Evolutionary conservation across 495 filamentous ascomycete genomes (phyloP), one percentile per base, ranked within the genome.

Genomic region (Penicillium argentinense): DNA sequence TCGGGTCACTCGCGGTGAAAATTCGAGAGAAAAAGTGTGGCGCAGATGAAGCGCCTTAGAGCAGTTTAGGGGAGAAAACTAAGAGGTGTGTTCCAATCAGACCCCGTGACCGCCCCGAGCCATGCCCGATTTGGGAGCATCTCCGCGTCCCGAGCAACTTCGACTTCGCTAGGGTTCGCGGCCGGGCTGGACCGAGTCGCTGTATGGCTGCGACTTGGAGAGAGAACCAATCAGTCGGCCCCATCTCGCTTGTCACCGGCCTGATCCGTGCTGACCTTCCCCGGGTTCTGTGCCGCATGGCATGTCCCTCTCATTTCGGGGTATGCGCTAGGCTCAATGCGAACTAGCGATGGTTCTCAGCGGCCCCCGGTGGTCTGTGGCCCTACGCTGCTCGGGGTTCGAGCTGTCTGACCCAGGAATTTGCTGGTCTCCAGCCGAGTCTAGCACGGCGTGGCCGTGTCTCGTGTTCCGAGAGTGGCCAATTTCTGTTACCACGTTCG

Each of bases 231-330:
- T 51, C 30, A 42, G 25, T 11, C 26, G 13, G 14, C 30, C 17
- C 13, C 18, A 28, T 38, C 17, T 27, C 17, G 9, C 11, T 21
- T 17, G 19, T 33, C 39, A 25, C 44, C 48, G 39, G 53, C 43
- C 43, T 46, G 36, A 48, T 25, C 49, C 49, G 45, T 49, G 54
- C 37, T 40, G n/a, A 40, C 27, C 17, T 54, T 54, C 54, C 54
- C 54, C 50, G 50, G 54, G 37, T 51, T 51, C 44, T 22, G 42
- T 33, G 14, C 36, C 48, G 48, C 40, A 39, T 45, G 40, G 39
- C 47, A 43, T 42, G 47, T 24, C 39, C 40, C 21, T 21, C 27
- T 32, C 27, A 33, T 29, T 38, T 39, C 21, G n/a, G 32, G 12
- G 26, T 49, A 42, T 33, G 22, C 46, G 37, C 29, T 49, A 53